These are phyloP conservation scores for Pichia deserticola DNA, from an alignment of 805 yeast species.

Conservation along the genomic window DNA sequence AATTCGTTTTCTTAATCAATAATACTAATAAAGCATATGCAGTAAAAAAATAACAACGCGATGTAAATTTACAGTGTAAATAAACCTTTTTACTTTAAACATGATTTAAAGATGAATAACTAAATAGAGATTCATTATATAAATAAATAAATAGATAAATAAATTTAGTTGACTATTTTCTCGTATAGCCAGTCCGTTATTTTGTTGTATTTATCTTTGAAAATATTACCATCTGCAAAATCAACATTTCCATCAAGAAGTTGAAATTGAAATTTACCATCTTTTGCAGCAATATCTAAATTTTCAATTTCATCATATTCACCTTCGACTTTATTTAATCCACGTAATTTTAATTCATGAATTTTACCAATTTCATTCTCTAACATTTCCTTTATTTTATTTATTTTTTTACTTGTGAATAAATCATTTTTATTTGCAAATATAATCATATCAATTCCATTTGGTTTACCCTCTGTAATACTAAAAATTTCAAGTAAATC, in stretches of 20 bases:
- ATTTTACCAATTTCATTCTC: conserved; percentile 57
- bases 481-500: conserved; percentile 53
- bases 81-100: too few species aligned
- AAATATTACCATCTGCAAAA: conserved; percentile 65
- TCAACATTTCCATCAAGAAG: conserved; percentile 67
- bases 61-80: too few species aligned
- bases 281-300: conserved; percentile 37
- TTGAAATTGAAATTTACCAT: conserved; percentile 51
- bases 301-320: conserved; percentile 25
- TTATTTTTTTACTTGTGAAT: conserved; percentile 71
- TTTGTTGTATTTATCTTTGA: conserved; percentile 40
- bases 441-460: conserved; percentile 66
- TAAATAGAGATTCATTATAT: too few species aligned
- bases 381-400: conserved; percentile 49
- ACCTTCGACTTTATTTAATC: conserved; percentile 36
- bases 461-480: conserved; percentile 52
- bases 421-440: conserved; percentile 84
- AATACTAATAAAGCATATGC: too few species aligned
- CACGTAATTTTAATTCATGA: conserved; percentile 40
- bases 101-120: too few species aligned
- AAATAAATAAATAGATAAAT: too few species aligned
- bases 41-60: too few species aligned
- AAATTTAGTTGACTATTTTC: conserved; percentile 47
- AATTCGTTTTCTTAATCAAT: too few species aligned
- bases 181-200: conserved; percentile 83